phyloP scores from a whole-genome alignment of 805 yeast genomes.

The Ogataea glucozyma region DNA sequence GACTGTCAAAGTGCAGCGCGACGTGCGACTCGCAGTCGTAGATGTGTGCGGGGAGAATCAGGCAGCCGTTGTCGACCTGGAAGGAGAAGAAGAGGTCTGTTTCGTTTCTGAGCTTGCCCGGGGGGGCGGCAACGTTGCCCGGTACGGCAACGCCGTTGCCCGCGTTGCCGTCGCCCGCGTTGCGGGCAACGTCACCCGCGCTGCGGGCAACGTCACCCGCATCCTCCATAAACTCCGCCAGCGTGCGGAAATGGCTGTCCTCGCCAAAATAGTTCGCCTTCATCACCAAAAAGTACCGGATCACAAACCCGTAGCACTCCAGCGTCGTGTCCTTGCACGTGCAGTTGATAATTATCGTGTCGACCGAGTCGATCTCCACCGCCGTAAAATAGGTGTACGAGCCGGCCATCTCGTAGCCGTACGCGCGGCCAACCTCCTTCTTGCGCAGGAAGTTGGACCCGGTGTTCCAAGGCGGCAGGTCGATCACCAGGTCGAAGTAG shows the following conservation, averaged over 20 bases:
- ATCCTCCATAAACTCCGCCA: constrained; percentile 68
- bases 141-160: no score
- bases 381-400: constrained; percentile 60
- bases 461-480: constrained; percentile 94
- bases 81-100: constrained; percentile 75
- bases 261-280: constrained; percentile 93
- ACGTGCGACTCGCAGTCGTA: constrained; percentile 62
- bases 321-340: constrained; percentile 66
- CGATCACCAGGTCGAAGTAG: constrained; percentile 58
- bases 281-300: constrained; percentile 71
- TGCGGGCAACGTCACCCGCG: no score
- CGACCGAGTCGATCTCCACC: constrained; percentile 66
- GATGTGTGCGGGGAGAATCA: constrained; percentile 70
- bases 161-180: no score
- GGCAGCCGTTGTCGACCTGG: constrained; percentile 65
- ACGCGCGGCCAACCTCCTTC: constrained; percentile 66
- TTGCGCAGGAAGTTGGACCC: constrained; percentile 65
- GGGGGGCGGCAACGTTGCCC: no score
- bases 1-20: constrained; percentile 59
- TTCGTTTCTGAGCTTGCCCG: constrained; percentile 68
- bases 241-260: constrained; percentile 74
- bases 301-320: constrained; percentile 75
- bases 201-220: no score
- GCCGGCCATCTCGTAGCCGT: constrained; percentile 62
- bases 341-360: constrained; percentile 65